Percentiles rank a stretch among this genome's conserved stretches.
Conservation (phyloP, 495 filamentous ascomycete genomes). For the Corynascus novoguineensis region DNA sequence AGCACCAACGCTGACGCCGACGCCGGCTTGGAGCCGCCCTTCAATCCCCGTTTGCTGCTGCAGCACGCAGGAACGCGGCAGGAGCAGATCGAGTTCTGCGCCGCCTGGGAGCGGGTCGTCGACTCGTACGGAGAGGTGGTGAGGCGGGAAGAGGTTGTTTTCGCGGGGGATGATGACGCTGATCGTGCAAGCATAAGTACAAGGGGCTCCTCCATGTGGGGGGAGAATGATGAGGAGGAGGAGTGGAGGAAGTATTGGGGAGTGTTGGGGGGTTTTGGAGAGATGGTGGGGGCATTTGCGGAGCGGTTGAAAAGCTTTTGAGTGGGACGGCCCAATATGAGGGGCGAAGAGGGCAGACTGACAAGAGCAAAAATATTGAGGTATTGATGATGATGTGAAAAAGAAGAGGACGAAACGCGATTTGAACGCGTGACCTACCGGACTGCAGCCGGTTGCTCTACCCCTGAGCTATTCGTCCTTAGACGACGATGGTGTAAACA, state of each 20-base stretch:
- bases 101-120: background rate
- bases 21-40: background rate
- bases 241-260: background rate
- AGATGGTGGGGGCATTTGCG: background rate
- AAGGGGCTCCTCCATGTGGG: too few relatives aligned
- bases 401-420: conserved; percentile 13
- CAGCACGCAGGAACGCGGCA: background rate
- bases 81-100: background rate
- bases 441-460: conserved; percentile 19
- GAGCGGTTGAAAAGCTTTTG: background rate
- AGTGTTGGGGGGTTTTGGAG: background rate
- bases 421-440: conserved; percentile 19
- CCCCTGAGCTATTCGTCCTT: conserved; percentile 16
- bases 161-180: background rate
- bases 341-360: background rate
- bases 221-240: background rate
- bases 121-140: background rate
- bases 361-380: background rate
- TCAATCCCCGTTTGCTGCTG: background rate
- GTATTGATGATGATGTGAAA: background rate
- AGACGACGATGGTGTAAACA: background rate
- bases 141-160: background rate
- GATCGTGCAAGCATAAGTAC: too few relatives aligned
- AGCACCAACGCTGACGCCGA: background rate
- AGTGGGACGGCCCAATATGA: background rate